phyloP scores from a whole-genome alignment of 306 rosid genomes.

The Prosopis cineraria region DNA sequence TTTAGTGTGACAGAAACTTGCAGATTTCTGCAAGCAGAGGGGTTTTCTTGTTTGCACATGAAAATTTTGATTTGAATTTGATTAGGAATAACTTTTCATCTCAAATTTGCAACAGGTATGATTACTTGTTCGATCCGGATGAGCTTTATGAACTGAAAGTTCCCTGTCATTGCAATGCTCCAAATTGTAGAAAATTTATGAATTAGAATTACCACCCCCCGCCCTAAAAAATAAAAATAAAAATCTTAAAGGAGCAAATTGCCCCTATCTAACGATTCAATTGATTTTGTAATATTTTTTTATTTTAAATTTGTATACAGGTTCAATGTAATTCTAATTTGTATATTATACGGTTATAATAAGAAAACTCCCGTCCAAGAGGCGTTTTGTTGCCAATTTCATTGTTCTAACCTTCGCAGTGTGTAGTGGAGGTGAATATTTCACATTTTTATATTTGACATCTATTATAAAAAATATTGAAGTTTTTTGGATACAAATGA shows the following conservation, averaged over 20 bases:
- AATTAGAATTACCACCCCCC: conserved; percentile 55
- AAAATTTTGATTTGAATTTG: conserved; percentile 20
- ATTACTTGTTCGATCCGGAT: conserved; percentile 84
- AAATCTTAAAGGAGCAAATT: conserved; percentile 25
- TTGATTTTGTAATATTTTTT: too few species aligned
- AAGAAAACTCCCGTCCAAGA: conserved; percentile 28
- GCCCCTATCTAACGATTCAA: conserved; percentile 41
- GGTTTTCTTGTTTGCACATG: neutral
- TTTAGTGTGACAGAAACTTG: neutral
- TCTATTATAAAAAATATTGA: too few species aligned
- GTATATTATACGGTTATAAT: conserved; percentile 31
- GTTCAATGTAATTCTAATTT: conserved; percentile 36
- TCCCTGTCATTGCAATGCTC: conserved; percentile 77
- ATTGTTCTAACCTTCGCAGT: neutral
- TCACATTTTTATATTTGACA: too few species aligned
- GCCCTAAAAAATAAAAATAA: too few species aligned
- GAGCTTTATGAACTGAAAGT: conserved; percentile 76
- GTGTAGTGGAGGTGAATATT: too few species aligned
- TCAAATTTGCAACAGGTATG: conserved; percentile 61
- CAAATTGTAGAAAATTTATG: conserved; percentile 74
- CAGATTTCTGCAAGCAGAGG: neutral
- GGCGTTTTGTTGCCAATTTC: neutral
- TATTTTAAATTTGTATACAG: neutral
- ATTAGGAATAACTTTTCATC: conserved; percentile 11
- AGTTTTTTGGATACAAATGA: too few species aligned